Base-by-base conservation (phyloP, 495 filamentous ascomycete species). In the Melanomma pulvis-pyrius region DNA sequence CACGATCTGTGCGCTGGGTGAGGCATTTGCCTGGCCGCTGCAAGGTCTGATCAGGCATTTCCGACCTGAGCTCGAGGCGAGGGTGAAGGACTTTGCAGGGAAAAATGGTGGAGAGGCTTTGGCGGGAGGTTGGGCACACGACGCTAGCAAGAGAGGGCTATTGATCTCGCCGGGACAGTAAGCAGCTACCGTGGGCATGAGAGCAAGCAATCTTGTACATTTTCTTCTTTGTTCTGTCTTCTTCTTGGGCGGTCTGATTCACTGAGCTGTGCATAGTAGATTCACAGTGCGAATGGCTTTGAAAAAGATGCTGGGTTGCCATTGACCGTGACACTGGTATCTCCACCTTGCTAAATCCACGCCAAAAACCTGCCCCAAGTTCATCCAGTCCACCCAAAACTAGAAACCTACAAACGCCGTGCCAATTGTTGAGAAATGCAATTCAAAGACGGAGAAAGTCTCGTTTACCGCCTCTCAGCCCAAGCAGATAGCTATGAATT, bases 21-120 rank as follows among this genome's bases (percentile, higher is more conserved):
- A 98, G 81, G 94, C 94, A 47, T 98, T 98, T 71, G 92, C 94
- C 65, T 98, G 94, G 94, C 94, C 94, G 71, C 86, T 98, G 71
- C 94, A 98, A 81, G 94, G 94, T 76, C 84, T 98, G 67, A 97
- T 98, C 79, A 87, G 94, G 68, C 94, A 98, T 79, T 98, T 98
- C 82, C 83, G 94, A 69, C 96, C 93, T 30, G 93, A 98, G 78
- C 79, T 98, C 59, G 92, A 98, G 83, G 89, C 87, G 28, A 83
- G 93, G 67, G 93, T 98, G 79, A 82, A 85, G 76, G 85, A 88
- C 56, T 92, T 88, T 75, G 82, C 88, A 47, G 79, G 89, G 76
- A 78, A 85, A 77, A 76, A 82, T 60, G 90, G 90, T 60, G 88
- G 87, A 54, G 78, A 84, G 68, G 84, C 90, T 50, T 80, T 91